These are phyloP conservation scores for Corchorus olitorius DNA, from an alignment of 345 rosid species.

Conservation along the genomic window DNA sequence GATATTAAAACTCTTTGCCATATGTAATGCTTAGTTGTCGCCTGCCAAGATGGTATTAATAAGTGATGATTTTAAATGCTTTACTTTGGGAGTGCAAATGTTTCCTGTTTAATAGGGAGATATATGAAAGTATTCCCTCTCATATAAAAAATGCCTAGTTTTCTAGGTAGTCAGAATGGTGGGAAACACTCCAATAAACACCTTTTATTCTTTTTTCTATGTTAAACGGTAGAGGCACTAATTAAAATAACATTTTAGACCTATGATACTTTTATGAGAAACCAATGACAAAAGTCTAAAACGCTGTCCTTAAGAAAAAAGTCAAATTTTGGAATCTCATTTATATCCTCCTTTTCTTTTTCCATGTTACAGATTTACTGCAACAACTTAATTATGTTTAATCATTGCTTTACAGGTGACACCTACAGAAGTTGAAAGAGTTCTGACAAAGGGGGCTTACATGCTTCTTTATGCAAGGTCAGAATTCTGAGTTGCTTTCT, in stretches of 20 bases:
- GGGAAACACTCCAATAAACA: not conserved
- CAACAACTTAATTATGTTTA: not conserved
- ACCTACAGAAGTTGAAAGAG: constrained; percentile 63
- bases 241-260: too few species aligned
- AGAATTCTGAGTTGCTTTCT: constrained; percentile 11
- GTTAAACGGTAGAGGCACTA: not conserved
- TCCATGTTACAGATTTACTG: not conserved
- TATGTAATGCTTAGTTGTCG: not conserved
- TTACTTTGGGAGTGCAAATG: not conserved
- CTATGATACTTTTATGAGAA: not conserved
- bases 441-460: constrained; percentile 73
- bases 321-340: not conserved
- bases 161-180: not conserved
- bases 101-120: not conserved
- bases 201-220: not conserved
- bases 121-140: not conserved
- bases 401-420: constrained; percentile 58
- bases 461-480: constrained; percentile 95
- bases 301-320: not conserved
- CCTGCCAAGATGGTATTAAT: not conserved
- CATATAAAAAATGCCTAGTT: not conserved
- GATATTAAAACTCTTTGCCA: not conserved
- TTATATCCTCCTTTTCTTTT: not conserved
- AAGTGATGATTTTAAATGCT: not conserved
- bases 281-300: not conserved